Conservation (phyloP, 208 protist species). For the Baffinella frigidus region DNA sequence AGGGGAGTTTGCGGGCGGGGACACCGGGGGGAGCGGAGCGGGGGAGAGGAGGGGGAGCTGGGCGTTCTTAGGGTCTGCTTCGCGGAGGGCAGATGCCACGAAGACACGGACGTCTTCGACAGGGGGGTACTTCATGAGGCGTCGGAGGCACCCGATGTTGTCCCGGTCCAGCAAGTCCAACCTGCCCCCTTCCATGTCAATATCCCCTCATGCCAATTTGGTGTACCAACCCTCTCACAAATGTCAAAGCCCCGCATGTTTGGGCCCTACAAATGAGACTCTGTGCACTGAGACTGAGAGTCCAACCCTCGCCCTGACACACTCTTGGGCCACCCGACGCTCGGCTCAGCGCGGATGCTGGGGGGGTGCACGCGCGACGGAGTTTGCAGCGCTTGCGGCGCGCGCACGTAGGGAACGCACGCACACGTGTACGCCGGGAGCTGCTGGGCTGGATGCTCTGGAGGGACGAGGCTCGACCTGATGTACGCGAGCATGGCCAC, state of each 20-base stretch:
- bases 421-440: no score
- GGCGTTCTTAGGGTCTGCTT: not conserved
- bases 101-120: slow-evolving; percentile 30
- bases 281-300: not conserved
- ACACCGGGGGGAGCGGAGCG: not conserved
- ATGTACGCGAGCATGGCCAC: slow-evolving; percentile 11
- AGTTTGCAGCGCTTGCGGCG: no score
- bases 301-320: not conserved
- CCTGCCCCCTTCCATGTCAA: no score
- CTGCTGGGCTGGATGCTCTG: no score
- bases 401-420: no score
- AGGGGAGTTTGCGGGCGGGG: not conserved
- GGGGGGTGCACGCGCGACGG: no score
- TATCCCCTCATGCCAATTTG: no score
- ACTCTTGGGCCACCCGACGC: no score
- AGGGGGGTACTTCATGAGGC: slow-evolving; percentile 37
- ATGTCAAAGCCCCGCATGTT: no score
- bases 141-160: not conserved
- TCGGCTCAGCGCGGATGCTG: no score
- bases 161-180: not conserved
- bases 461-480: not conserved
- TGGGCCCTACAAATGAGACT: no score
- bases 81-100: not conserved
- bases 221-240: no score
- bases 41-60: not conserved